Evolutionary conservation across 441 rosid species (phyloP), one percentile per base, ranked within the genome.

Genomic region (Adansonia grandidieri): DNA sequence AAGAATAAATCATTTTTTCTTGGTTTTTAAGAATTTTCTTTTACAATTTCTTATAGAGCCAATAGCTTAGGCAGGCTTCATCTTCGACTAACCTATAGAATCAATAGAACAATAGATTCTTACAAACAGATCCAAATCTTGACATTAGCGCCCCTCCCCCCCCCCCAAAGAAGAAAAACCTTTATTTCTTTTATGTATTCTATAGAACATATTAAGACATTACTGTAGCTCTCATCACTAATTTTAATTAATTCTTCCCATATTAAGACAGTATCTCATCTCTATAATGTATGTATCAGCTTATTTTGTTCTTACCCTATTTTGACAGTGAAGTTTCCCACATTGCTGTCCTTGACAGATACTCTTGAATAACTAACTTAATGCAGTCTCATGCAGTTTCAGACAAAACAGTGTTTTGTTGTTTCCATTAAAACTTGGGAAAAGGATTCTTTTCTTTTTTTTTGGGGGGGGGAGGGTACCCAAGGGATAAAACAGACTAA

Each of bases 1-100:
- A 28, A 73, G 70, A 5, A 28, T 68, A 17, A 50, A 77, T 76
- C 48, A 57, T 72, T 32, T 80, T 80, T 20, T 3, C 80, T 77
- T 80, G 57, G 65, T 56, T 62, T 32, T 77, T 1, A 80, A 76
- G 79, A 28, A 54, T 10, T 70, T 10, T 51, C 7, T 68, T 17
- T 64, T 20, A 5, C 15, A 20, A 6, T 20, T 47, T 48, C 5
- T 48, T 47, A 2, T 44, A 69, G 28, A 15, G 42, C 58, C 73
- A 22, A 48, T 69, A 69, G 40, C 57, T 22, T 50, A 14, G 42
- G 48, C 32, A 13, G 24, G 40, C 28, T 67, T 67, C 28, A 44
- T 67, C 54, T 47, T 32, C 11, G 8, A 19, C 22, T 67, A 44
- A 17, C 5, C 45, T 17, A 67, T 17, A 17, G 69, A 50, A 40